Evolutionary conservation across 495 filamentous ascomycete species (phyloP), one percentile per base, ranked within the genome.

Genomic region (Acidiella bohemica): DNA sequence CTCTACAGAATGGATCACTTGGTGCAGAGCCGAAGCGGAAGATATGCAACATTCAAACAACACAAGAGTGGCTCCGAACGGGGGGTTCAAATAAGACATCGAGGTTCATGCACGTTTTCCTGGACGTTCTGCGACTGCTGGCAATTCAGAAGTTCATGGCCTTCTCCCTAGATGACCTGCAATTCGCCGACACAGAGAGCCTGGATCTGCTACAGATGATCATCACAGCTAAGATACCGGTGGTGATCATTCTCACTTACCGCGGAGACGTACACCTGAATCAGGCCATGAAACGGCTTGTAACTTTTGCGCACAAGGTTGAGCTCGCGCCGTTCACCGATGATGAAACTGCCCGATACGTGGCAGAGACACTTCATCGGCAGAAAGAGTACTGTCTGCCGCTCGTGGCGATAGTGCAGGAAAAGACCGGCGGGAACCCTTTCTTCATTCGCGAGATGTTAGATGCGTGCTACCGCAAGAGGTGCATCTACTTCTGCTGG

Each of bases 381-480:
- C 62, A 70, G 8, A 61, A 58, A 26, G 73, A 76, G 26, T 73
- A 80, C 29, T 67, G 77, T 14, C 46, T 78, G 6, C 67, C 78
- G 5, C 56, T 84, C 10, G 73, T 76, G 8, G 72, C 80, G 14
- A 76, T 87, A 9, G 70, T 92, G 13, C 80, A 85, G 56, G 82
- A 85, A 49, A 86, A 87, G 59, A 81, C 76, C 17, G 66, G 68
- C 11, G 83, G 84, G 0, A 90, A 92, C 51, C 81, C 82, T 0
- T 93, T 93, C 56, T 88, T 87, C 48, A 78, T 93, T 45, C 73
- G 81, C 22, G 81, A 92, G 56, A 87, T 94, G 74, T 69, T 94
- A n/a, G 81, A 80, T 53, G 78, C 80, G 6, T 86, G 81, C 53
- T 77, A 92, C 56, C 73, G 78, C 13, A 92, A 84, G 56, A 76